Base-by-base conservation (phyloP, 768 basidiomycete species). In the Kwoniella bestiolae region DNA sequence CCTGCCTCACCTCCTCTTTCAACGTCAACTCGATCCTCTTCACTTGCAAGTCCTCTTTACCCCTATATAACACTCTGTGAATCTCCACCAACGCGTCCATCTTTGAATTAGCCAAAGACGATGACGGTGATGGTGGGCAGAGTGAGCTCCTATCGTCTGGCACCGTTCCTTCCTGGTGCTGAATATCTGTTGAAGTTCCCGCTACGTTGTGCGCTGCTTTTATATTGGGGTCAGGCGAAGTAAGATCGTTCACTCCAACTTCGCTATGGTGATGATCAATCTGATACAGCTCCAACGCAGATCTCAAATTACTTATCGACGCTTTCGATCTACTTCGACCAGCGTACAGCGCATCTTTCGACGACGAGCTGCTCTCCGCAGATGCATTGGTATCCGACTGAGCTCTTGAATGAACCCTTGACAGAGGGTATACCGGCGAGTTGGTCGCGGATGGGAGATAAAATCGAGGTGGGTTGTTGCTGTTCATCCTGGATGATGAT, bases 1-100 rank as follows among this genome's bases (percentile, higher is more conserved):
- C 49, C 29, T 68, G 61, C 26, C 35, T 23, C 2, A n/a, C 31
- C 21, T 68, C 45, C 8, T 58, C 35, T 31, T 23, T 32, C 56
- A 56, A 68, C 0, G 9, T 44, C 18, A 49, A 45, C 23, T 32
- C 46, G 32, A 50, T 65, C 14, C 53, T 34, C 14, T 49, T 32
- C 12, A 26, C 38, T 32, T 56, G 58, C 11, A 56, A n/a, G 65
- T 73, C 71, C 66, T 73, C 69, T 25, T 55, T 61, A 18, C 75
- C 75, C 6, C 70, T 44, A 66, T 77, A 77, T 26, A 77, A 45
- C 18, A 77, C 75, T 29, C 75, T 44, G 61, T 77, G 75, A 16
- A 77, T 77, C 31, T 77, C 75, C 31, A 77, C 70, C 47, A 77
- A 47, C 11, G 73, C 71, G 44, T 74, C 70, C 68, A 77, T 75